A percentile compares a stretch with the other conserved stretches of the same genome.
Evolutionary conservation across 768 basidiomycete genomes (phyloP).

Genomic region (Podaxis mareebaensis): DNA sequence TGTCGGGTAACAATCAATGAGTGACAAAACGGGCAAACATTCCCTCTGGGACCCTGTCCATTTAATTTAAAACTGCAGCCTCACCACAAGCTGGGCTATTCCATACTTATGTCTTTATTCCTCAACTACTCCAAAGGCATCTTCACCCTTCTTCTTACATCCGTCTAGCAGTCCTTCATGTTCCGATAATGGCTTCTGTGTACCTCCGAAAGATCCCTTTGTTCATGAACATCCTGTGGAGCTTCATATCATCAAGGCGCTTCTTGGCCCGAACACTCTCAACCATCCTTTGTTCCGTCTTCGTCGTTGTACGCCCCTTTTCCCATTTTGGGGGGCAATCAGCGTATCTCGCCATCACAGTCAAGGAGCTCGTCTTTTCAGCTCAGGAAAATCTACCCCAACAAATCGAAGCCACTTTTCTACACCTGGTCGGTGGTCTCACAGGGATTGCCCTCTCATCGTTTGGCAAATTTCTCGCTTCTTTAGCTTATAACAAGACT

Average conservation of each 20-base stretch:
- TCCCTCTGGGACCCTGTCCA: no score
- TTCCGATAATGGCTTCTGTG: not conserved
- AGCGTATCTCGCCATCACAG: constrained; percentile 38
- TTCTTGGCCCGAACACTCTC: constrained; percentile 43
- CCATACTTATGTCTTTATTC: not conserved
- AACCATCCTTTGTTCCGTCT: constrained; percentile 40
- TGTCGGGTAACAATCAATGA: constrained; percentile 13
- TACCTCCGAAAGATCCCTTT: not conserved
- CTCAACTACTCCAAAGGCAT: not conserved
- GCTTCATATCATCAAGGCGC: constrained; percentile 25
- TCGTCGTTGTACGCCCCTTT: constrained; percentile 40
- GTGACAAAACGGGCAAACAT: constrained; percentile 3
- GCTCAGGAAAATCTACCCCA: constrained; percentile 48
- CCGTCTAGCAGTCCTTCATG: not conserved
- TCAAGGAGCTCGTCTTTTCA: constrained; percentile 50
- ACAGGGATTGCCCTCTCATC: constrained; percentile 34
- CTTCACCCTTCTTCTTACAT: not conserved
- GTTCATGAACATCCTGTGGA: not conserved
- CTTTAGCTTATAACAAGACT: constrained; percentile 16
- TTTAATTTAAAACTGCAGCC: no score
- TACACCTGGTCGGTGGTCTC: constrained; percentile 44
- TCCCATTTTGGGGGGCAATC: constrained; percentile 37
- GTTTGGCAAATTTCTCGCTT: constrained; percentile 24
- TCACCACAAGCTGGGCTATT: no score
- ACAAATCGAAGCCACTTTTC: constrained; percentile 44